phyloP scores from a whole-genome alignment of 176 grass and related monocot species.

The Juncus inflexus region DNA sequence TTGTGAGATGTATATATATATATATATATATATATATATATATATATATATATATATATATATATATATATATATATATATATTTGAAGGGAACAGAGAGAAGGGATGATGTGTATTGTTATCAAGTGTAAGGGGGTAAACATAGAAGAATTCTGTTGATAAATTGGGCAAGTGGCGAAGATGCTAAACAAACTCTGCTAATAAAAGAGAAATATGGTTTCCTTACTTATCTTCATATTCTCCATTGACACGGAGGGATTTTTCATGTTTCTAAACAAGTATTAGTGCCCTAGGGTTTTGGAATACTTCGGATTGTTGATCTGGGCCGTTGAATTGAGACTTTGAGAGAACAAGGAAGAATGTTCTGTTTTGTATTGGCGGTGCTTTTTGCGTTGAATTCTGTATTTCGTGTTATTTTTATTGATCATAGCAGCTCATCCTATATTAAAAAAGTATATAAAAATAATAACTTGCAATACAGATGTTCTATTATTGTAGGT shows the following conservation, averaged over 20 bases:
- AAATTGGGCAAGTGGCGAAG: not conserved
- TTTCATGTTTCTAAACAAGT: not conserved
- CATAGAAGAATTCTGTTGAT: not conserved
- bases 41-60: not conserved
- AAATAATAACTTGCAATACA: too few relatives aligned
- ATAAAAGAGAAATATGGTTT: not conserved
- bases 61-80: not conserved
- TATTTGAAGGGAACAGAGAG: slow-evolving; percentile 1
- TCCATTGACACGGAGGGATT: not conserved
- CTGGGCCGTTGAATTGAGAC: slow-evolving; percentile 11
- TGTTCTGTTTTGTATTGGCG: too few relatives aligned
- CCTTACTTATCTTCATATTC: not conserved
- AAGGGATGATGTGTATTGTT: not conserved
- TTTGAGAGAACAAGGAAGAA: not conserved
- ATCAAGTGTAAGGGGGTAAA: not conserved
- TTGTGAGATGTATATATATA: slow-evolving; percentile 25
- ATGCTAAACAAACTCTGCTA: not conserved
- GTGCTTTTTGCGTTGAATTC: too few relatives aligned
- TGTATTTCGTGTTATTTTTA: too few relatives aligned
- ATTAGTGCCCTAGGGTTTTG: slow-evolving; percentile 2
- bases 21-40: not conserved
- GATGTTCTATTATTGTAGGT: too few relatives aligned
- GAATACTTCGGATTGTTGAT: not conserved
- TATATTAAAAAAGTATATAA: too few relatives aligned
- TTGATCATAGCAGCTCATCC: too few relatives aligned